These are phyloP conservation scores for Calonectria crousiana DNA, from an alignment of 2,329 filamentous ascomycete genomes.

Conservation along the genomic window DNA sequence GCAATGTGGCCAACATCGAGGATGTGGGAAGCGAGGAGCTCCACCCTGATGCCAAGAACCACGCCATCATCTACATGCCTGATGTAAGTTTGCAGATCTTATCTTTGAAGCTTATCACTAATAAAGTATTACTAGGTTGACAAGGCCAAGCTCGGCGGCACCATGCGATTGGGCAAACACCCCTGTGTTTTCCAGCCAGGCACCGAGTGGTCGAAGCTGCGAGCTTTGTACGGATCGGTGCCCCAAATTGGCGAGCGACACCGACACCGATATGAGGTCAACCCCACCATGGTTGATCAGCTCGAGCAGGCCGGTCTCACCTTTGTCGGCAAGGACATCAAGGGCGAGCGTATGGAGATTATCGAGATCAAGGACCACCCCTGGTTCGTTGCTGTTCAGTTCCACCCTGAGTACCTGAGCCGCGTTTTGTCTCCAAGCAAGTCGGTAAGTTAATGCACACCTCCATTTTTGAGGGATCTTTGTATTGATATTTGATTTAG, in stretches of 20 bases:
- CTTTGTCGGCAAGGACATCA: slow-evolving; percentile 85
- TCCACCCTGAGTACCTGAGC: slow-evolving; percentile 85
- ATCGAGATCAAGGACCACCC: slow-evolving; percentile 86
- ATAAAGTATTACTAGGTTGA: slow-evolving; percentile 3
- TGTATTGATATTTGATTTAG: slow-evolving; percentile 57
- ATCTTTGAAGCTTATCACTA: not conserved
- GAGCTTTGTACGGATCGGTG: slow-evolving; percentile 76
- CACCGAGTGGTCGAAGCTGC: slow-evolving; percentile 83
- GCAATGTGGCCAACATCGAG: slow-evolving; percentile 72
- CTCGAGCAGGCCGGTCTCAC: slow-evolving; percentile 77
- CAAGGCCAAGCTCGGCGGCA: slow-evolving; percentile 72
- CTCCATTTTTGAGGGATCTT: not conserved
- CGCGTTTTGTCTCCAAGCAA: slow-evolving; percentile 38
- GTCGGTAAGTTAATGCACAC: not conserved
- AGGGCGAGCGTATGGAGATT: slow-evolving; percentile 84
- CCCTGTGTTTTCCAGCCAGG: slow-evolving; percentile 80
- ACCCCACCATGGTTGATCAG: slow-evolving; percentile 79
- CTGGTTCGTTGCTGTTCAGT: slow-evolving; percentile 71
- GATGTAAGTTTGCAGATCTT: not conserved
- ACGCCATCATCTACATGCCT: slow-evolving; percentile 91
- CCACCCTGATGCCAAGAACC: slow-evolving; percentile 68
- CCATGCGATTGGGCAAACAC: slow-evolving; percentile 86
- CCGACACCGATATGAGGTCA: slow-evolving; percentile 91
- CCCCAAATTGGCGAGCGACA: slow-evolving; percentile 78
- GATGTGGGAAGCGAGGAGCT: slow-evolving; percentile 70